These are phyloP conservation scores for Suillus weaverae DNA, from an alignment of 768 basidiomycete genomes.

Conservation along the genomic window DNA sequence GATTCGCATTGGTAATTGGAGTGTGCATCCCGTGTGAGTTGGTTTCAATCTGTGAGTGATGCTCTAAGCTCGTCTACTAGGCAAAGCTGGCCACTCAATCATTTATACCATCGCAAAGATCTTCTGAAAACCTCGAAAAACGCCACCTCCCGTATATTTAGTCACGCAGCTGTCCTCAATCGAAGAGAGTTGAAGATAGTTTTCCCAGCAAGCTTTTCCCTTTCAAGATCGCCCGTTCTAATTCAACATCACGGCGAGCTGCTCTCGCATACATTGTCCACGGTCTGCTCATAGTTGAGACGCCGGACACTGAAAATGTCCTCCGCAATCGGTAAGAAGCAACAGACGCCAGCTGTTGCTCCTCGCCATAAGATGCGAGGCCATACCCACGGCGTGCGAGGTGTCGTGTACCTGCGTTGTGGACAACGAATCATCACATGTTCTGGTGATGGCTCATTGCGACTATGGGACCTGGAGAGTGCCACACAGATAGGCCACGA, in stretches of 20 bases:
- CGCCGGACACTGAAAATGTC: neutral
- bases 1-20: neutral
- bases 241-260: neutral
- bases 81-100: neutral
- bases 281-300: neutral
- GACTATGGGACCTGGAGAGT: neutral
- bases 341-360: neutral
- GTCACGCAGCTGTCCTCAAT: neutral
- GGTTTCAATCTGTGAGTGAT: neutral
- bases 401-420: neutral
- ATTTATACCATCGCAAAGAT: neutral
- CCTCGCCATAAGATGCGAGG: neutral
- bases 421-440: neutral
- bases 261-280: neutral
- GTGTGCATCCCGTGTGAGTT: neutral
- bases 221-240: neutral
- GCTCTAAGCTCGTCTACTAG: neutral
- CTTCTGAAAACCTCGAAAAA: neutral
- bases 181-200: neutral
- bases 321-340: neutral
- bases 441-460: neutral
- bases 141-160: neutral
- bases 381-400: neutral
- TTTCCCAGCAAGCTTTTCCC: neutral
- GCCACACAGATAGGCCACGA: neutral